These are phyloP conservation scores for Fimicolochytrium jonesii DNA, from an alignment of 192 early-diverging fungal genomes.

Conservation along the genomic window DNA sequence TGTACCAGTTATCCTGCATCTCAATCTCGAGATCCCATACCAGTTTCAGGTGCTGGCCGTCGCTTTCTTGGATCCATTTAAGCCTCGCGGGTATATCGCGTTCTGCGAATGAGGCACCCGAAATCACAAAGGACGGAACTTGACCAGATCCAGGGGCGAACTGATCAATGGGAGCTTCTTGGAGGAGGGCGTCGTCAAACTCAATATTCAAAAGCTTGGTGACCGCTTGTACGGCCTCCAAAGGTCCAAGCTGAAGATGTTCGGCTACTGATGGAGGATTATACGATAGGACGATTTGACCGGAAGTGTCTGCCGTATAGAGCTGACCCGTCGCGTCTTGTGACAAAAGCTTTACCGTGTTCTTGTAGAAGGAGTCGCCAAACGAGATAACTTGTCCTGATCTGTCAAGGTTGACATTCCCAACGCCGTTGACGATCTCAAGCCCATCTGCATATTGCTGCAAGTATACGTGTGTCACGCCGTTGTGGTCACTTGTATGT, in stretches of 20 bases:
- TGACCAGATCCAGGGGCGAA: conserved; percentile 7
- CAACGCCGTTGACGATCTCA: conserved; percentile 76
- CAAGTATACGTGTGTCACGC: conserved; percentile 80
- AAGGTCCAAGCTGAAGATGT: conserved; percentile 27
- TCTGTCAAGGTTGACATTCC: conserved; percentile 73
- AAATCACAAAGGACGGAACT: conserved; percentile 50
- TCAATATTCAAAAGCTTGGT: conserved; percentile 55
- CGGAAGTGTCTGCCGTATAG: no score
- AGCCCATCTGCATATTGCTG: conserved; percentile 68
- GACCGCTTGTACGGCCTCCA: conserved; percentile 61
- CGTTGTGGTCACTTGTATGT: conserved; percentile 66
- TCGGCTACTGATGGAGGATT: conserved; percentile 9
- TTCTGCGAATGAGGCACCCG: conserved; percentile 33
- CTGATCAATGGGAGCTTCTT: conserved; percentile 29
- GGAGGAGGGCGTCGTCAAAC: conserved; percentile 15
- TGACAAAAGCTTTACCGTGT: no score
- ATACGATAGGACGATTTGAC: no score
- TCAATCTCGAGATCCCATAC: conserved; percentile 83
- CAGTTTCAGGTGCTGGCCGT: conserved; percentile 48
- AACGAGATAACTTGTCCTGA: conserved; percentile 67
- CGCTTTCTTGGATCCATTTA: conserved; percentile 61
- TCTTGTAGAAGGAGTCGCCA: conserved; percentile 62
- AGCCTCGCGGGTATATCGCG: conserved; percentile 51
- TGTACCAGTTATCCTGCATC: conserved; percentile 70
- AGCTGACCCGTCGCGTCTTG: no score